Percentiles rank a stretch among this genome's conserved stretches.
Evolutionary conservation across 805 yeast genomes (phyloP).

Genomic region (Yarrowia porcina): DNA sequence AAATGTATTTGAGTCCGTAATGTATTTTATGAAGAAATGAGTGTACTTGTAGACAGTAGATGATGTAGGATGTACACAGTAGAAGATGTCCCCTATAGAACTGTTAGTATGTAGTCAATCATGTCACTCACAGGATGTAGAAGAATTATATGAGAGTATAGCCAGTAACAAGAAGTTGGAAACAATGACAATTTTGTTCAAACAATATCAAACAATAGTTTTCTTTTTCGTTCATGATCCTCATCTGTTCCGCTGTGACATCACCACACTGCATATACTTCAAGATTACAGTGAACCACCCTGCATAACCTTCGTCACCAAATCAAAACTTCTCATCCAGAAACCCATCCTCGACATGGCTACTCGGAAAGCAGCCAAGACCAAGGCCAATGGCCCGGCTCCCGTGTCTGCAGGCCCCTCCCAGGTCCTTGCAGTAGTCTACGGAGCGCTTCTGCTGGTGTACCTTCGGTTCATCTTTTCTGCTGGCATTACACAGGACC

Average conservation of each 20-base stretch:
- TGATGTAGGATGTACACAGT: no score
- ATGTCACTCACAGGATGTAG: no score
- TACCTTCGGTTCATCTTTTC: slow-evolving; percentile 16
- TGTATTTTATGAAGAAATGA: not conserved
- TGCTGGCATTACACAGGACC: slow-evolving; percentile 27
- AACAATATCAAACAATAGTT: no score
- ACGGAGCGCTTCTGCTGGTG: slow-evolving; percentile 3
- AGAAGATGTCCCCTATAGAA: no score
- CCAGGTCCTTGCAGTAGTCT: slow-evolving; percentile 10
- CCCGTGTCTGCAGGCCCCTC: not conserved
- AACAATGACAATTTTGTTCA: no score
- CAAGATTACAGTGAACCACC: not conserved
- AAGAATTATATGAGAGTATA: no score
- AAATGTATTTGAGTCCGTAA: not conserved
- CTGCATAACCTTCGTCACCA: slow-evolving; percentile 20
- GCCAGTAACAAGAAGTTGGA: no score
- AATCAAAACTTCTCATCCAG: slow-evolving; percentile 14
- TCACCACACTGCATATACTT: not conserved
- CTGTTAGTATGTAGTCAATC: no score
- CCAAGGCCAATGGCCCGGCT: slow-evolving; percentile 6
- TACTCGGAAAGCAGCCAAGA: slow-evolving; percentile 16
- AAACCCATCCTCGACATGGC: slow-evolving; percentile 13
- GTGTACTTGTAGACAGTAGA: not conserved
- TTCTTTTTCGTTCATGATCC: no score
- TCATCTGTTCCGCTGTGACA: no score